Evolutionary conservation across 108 stramenopile genomes (phyloP).

Genomic region (Epithemia pelagica): DNA sequence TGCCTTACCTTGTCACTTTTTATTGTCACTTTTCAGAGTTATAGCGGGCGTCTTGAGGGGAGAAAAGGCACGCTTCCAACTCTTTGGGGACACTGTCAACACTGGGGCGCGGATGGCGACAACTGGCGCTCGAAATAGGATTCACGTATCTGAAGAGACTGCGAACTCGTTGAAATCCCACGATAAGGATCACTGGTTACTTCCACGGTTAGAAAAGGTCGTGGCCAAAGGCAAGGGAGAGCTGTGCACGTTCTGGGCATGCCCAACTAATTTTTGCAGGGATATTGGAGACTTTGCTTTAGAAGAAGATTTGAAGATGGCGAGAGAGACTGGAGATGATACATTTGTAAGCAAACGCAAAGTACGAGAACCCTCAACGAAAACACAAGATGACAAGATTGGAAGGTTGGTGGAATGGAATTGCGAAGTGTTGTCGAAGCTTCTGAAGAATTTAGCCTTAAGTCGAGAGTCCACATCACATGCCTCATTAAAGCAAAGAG

Average conservation of each 20-base stretch:
- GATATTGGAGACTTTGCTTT: no score
- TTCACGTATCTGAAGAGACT: neutral
- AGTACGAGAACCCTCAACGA: neutral
- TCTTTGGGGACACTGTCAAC: constrained; percentile 42
- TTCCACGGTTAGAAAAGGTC: constrained; percentile 18
- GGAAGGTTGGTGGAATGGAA: no score
- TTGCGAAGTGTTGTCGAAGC: no score
- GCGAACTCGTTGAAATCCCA: constrained; percentile 1
- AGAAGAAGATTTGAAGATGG: neutral
- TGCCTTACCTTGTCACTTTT: no score
- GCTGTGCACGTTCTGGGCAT: constrained; percentile 30
- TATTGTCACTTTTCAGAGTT: no score
- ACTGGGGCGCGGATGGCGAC: constrained; percentile 41
- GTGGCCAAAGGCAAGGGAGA: constrained; percentile 36
- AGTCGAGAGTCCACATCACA: no score
- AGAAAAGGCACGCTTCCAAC: constrained; percentile 27
- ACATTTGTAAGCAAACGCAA: neutral
- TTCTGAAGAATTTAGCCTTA: no score
- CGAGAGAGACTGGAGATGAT: neutral
- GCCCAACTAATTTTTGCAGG: neutral
- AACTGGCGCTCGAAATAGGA: neutral
- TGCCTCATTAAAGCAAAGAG: no score
- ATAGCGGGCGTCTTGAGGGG: constrained; percentile 34
- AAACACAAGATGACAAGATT: neutral
- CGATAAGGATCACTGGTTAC: constrained; percentile 3